Base-by-base conservation (phyloP, 345 rosid species). In the Gossypium anomalum region DNA sequence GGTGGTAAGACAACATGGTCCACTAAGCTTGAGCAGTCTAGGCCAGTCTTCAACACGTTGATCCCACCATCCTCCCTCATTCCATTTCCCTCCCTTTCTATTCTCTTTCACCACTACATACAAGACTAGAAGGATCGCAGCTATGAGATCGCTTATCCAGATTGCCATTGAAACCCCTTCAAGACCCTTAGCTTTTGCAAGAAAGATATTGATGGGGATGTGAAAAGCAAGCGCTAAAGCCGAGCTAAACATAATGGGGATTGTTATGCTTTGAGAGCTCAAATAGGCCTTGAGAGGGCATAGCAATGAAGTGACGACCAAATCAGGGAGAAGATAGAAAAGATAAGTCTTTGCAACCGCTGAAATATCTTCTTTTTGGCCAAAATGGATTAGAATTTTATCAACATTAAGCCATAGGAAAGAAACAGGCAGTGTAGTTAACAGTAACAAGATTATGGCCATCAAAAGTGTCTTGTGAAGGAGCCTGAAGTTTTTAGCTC, bases 1-100 rank as follows among this genome's bases (percentile, higher is more conserved):
- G 45, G 93, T 88, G 19, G 94, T 93, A 69, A 95, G 90, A 90
- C 97, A 95, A 79, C 89, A 93, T 0, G 98, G 90, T 43, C 92
- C 98, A 19, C 85, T 79, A 19, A 95, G 96, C 87, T 85, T 91
- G 64, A 90, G 76, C 63, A 95, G 69, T 56, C 77, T 82, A 48
- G 84, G 72, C 97, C 96, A 93, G 74, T 91, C 97, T 8, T 63
- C 70, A n/a, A 80, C 45, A 44, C 80, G 23, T 62, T 85, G 92
- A 44, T 89, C 89, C 47, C 84, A 63, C 92, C 90, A 90, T 25
- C 95, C 91, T 69, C 87, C 91, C 55, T 87, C 93, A 74, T 79
- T 82, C 87, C 87, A 85, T 27, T 75, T 79, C 62, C 81, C 84
- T 22, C 85, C 85, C 73, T 85, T 85, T 9, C 74, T 20, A 41